Base-by-base conservation (phyloP, 129 eudicot species). In the Glebionis coronaria region DNA sequence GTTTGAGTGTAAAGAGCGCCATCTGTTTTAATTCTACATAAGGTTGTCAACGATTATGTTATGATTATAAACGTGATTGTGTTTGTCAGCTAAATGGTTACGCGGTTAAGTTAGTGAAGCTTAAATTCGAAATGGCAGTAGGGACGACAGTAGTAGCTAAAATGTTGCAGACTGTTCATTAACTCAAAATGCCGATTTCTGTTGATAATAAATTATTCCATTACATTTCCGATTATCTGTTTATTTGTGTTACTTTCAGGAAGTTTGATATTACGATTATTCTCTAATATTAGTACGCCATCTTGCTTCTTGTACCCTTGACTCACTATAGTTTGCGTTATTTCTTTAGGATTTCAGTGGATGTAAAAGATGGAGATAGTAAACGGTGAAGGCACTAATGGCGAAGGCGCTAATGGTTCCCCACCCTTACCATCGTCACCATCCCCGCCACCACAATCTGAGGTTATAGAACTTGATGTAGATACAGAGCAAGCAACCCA, bases 301-400 rank as follows among this genome's bases (percentile, higher is more conserved):
- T 35, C 10, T 35, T 35, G 42, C 25, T 25, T 59, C 12, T 70
- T 29, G 60, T 23, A 18, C 13, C 56, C 3, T 70, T 73, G 67
- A 14, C 45, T 31, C 66, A 40, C 18, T 67, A 15, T 27, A 16
- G 55, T 51, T 50, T 62, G 15, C 67, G 73, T 45, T 44, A 67
- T 60, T 77, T 29, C n/a, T 14, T 58, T 61, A 49, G 73, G 74
- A 35, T 19, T 20, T 18, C 25, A 3, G 78, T 49, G 68, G 49
- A 70, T 68, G 67, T 69, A 50, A 70, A 58, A 63, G 76, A 79
- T 84, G 90, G 90, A 73, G 78, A 67, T 58, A 21, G 67, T 62
- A 60, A 68, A 61, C 31, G 47, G 56, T 52, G 71, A 60, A 76
- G 79, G 20, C 14, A 70, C 45, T 63, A 68, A 61, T 46, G 47